These are phyloP conservation scores for Saccharomycopsis synnaedendra DNA, from an alignment of 805 yeast species.

Conservation along the genomic window DNA sequence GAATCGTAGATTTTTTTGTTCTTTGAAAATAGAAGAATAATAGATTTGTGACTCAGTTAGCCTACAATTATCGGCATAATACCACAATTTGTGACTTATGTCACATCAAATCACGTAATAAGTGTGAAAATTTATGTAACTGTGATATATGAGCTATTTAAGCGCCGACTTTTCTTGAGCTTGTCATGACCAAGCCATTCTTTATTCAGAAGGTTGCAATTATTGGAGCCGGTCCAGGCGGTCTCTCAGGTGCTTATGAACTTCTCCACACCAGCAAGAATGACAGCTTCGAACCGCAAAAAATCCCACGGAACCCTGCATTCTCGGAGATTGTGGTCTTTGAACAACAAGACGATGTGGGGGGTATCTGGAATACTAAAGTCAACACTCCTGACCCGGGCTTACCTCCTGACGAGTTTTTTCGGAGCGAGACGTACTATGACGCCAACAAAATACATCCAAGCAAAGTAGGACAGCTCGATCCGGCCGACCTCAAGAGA, in stretches of 20 bases:
- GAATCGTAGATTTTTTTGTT: too few species aligned
- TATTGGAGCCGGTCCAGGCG: constrained; percentile 25
- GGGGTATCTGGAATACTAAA: constrained; percentile 28
- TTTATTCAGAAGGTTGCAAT: constrained; percentile 21
- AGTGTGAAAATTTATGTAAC: too few species aligned
- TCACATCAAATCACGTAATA: too few species aligned
- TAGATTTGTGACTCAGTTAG: too few species aligned
- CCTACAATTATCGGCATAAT: too few species aligned
- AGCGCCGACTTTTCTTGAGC: too few species aligned
- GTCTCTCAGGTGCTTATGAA: constrained; percentile 22
- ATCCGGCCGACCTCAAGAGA: neutral
- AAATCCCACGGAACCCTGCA: constrained; percentile 13
- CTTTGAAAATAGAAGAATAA: too few species aligned
- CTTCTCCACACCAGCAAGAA: constrained; percentile 21
- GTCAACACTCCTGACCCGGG: constrained; percentile 18
- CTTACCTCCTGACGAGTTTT: constrained; percentile 22
- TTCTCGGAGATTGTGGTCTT: constrained; percentile 25
- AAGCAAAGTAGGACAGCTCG: neutral
- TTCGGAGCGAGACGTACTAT: constrained; percentile 25
- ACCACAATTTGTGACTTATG: too few species aligned
- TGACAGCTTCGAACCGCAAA: constrained; percentile 18
- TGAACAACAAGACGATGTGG: constrained; percentile 25
- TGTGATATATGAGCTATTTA: too few species aligned
- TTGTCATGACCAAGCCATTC: neutral
- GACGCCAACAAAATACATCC: constrained; percentile 24